phyloP scores from a whole-genome alignment of 202 grass and related monocot genomes.

The Panicum virgatum region DNA sequence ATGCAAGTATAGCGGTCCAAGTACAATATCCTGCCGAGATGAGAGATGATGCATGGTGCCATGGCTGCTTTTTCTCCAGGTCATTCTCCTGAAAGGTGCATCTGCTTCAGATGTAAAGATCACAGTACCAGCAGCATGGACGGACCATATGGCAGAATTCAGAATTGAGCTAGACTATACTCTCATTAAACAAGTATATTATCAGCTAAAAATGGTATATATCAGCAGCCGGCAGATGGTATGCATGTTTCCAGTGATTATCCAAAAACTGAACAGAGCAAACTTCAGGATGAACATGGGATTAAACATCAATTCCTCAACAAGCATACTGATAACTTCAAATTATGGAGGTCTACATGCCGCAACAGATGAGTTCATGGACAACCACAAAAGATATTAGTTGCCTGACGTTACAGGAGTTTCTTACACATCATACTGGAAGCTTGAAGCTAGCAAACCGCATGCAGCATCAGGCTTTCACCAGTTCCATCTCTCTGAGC shows the following conservation, averaged over 20 bases:
- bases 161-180: neutral
- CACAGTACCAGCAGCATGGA: neutral
- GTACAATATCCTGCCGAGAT: neutral
- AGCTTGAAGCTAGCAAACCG: neutral
- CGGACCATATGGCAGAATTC: neutral
- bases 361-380: constrained; percentile 44
- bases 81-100: neutral
- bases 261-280: neutral
- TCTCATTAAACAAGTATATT: neutral
- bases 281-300: constrained; percentile 10
- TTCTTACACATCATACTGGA: neutral
- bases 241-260: neutral
- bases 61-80: neutral
- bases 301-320: constrained; percentile 32
- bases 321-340: constrained; percentile 27
- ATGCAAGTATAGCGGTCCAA: neutral
- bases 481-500: constrained; percentile 37
- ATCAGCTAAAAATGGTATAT: neutral
- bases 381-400: constrained; percentile 17
- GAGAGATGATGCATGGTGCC: neutral
- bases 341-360: constrained; percentile 36
- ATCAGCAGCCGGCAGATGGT: neutral
- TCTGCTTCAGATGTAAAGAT: neutral
- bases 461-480: constrained; percentile 22
- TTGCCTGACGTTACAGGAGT: constrained; percentile 8